Evolutionary conservation across 2,329 filamentous ascomycete genomes (phyloP), one percentile per base, ranked within the genome.

Genomic region (Colletotrichum kahawae): DNA sequence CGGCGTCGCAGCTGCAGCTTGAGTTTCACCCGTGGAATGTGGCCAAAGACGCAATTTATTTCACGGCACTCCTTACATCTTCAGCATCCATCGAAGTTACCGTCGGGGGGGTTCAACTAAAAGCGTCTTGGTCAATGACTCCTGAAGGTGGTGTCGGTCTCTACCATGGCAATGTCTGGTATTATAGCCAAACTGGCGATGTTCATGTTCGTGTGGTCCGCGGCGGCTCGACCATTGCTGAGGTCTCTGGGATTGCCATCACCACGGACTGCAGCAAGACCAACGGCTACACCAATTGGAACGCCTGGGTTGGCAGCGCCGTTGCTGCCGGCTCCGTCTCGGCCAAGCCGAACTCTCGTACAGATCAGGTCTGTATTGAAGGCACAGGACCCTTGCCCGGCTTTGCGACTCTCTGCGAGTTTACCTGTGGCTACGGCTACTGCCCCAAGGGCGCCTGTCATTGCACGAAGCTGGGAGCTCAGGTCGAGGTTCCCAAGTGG

Each of bases 351-450:
- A 6, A 48, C 3, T 60, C 65, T 4, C 36, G 36, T 43, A 54
- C 48, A 4, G 18, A 68, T 2, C 64, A 79, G 36, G 77, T 76
- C 31, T 82, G 80, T 33, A 65, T 77, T 6, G 77, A 77, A 27
- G 82, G 81, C 14, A 79, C 77, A 10, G 57, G 51, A 2, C 10
- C 27, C 1, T 16, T 43, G 0, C 21, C 14, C 4, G 27, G 84
- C 70, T 83, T 82, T 33, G 36, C 66, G 2, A 83, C 82, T 2
- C 81, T 86, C 4, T 86, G 84, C 71, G 64, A 79, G 51, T 85
- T 82, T 43, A 65, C 78, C 21, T 83, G 81, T 67, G 38, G 36
- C 9, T 82, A 79, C 48, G 79, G 78, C 24, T 82, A 82, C 72
- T 83, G 81, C 36, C 81, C 81, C 3, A 8, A 12, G 16, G 34